phyloP scores from a whole-genome alignment of 257 asterid genomes.

The Salvia splendens region DNA sequence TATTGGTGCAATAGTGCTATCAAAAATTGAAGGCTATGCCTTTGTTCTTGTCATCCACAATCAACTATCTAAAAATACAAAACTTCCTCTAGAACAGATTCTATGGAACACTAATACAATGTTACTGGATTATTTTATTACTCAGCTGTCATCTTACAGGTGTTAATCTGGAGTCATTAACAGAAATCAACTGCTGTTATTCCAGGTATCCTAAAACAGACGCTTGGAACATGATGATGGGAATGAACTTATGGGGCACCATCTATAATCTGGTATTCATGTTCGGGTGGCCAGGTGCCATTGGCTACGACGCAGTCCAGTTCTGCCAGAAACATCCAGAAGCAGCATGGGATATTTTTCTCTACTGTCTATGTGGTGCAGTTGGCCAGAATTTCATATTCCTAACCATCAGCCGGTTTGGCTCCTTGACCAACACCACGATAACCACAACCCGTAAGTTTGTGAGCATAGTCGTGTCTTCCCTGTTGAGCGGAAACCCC shows the following conservation, averaged over 20 bases:
- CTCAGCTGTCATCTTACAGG: neutral
- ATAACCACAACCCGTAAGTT: constrained; percentile 94
- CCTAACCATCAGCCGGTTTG: constrained; percentile 85
- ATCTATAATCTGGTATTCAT: constrained; percentile 82
- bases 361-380: constrained; percentile 90
- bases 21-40: constrained; percentile 3
- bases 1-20: neutral
- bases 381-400: constrained; percentile 92
- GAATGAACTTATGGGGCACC: constrained; percentile 99
- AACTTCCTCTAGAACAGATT: neutral
- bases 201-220: constrained; percentile 88
- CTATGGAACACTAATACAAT: neutral
- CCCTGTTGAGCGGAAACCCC: constrained; percentile 85
- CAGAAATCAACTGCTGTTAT: neutral
- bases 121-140: neutral
- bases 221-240: constrained; percentile 97
- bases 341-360: constrained; percentile 92
- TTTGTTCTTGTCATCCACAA: neutral
- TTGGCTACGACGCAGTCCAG: constrained; percentile 76
- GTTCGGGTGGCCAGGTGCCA: constrained; percentile 86
- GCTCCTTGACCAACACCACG: constrained; percentile 93
- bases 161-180: constrained; percentile 4
- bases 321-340: constrained; percentile 93
- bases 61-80: neutral
- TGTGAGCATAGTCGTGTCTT: constrained; percentile 94